phyloP scores from a whole-genome alignment of 2,329 filamentous ascomycete genomes.

The Phaeomoniella chlamydospora region DNA sequence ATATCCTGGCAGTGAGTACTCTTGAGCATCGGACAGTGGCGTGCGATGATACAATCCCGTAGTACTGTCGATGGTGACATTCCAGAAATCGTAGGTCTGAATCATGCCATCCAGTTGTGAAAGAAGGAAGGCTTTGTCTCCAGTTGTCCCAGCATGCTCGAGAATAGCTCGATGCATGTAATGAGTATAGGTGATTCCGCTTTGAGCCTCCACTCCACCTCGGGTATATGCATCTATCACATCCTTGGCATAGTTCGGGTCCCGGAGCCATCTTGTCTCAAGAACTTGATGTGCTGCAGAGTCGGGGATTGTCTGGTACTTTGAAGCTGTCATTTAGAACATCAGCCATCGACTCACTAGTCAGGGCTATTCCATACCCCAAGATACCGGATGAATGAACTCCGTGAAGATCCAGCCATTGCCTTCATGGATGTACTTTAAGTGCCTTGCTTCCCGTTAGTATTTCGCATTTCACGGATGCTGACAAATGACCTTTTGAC shows the following conservation, averaged over 20 bases:
- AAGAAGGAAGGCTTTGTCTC: conserved; percentile 20
- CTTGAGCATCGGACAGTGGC: conserved; percentile 29
- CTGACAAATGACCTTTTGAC: too few relatives aligned
- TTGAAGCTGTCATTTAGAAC: conserved; percentile 8
- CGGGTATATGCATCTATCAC: conserved; percentile 22
- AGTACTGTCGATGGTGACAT: conserved; percentile 17
- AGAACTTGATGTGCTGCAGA: conserved; percentile 12
- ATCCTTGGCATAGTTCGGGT: conserved; percentile 23
- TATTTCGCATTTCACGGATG: too few relatives aligned
- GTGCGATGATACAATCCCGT: conserved; percentile 27
- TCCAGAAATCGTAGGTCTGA: conserved; percentile 23
- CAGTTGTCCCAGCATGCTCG: conserved; percentile 22
- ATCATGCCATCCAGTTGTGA: conserved; percentile 27
- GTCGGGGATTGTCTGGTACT: conserved; percentile 13
- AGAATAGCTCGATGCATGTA: conserved; percentile 21
- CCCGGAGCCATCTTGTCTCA: conserved; percentile 23
- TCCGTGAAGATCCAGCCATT: conserved; percentile 28
- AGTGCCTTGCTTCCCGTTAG: too few relatives aligned
- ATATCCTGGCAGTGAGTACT: conserved; percentile 25
- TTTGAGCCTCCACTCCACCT: conserved; percentile 20
- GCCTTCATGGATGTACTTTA: conserved; percentile 23
- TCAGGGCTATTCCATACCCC: conserved; percentile 20
- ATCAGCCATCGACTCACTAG: conserved; percentile 24
- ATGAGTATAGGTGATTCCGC: conserved; percentile 17
- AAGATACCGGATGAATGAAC: conserved; percentile 26